Conservation (phyloP, 2,329 filamentous ascomycete genomes). For the Pyrenochaeta sp. region DNA sequence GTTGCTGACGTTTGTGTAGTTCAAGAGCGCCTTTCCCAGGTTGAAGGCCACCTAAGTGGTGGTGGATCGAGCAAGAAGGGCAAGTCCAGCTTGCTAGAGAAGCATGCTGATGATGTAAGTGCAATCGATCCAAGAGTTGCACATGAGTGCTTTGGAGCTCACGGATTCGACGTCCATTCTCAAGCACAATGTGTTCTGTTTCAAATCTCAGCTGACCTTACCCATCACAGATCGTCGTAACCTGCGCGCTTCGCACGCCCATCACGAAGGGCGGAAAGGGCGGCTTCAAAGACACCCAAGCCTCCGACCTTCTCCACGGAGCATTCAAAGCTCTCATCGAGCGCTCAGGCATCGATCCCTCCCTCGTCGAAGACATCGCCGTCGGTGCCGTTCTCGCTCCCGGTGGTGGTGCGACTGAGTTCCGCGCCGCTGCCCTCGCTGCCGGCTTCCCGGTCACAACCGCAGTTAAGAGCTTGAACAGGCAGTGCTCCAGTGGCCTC, state of each 20-base stretch:
- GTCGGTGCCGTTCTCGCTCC: slow-evolving; percentile 92
- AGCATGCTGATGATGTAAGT: slow-evolving; percentile 66
- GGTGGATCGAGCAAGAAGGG: slow-evolving; percentile 46
- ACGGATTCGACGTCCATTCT: background rate
- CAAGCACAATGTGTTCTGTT: background rate
- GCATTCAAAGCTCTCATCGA: slow-evolving; percentile 82
- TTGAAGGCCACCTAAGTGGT: slow-evolving; percentile 63
- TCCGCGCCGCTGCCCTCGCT: slow-evolving; percentile 88
- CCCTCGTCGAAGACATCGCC: slow-evolving; percentile 87
- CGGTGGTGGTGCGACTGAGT: slow-evolving; percentile 94
- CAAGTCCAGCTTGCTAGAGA: slow-evolving; percentile 56
- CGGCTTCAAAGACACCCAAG: slow-evolving; percentile 92
- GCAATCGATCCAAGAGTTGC: background rate
- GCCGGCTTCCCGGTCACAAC: slow-evolving; percentile 88
- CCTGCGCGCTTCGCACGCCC: slow-evolving; percentile 87
- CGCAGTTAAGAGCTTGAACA: slow-evolving; percentile 87
- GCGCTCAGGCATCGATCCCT: slow-evolving; percentile 87
- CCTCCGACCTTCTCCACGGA: slow-evolving; percentile 84
- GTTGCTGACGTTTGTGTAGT: slow-evolving; percentile 49
- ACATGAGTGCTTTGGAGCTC: background rate
- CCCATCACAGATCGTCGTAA: slow-evolving; percentile 74
- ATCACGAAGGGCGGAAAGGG: slow-evolving; percentile 94
- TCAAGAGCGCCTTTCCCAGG: slow-evolving; percentile 67
- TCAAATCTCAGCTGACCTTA: slow-evolving; percentile 7
- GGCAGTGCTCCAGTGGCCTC: slow-evolving; percentile 92